Evolutionary conservation across 148 eudicot genomes (phyloP), one percentile per base, ranked within the genome.

Genomic region (Silene uniflora): DNA sequence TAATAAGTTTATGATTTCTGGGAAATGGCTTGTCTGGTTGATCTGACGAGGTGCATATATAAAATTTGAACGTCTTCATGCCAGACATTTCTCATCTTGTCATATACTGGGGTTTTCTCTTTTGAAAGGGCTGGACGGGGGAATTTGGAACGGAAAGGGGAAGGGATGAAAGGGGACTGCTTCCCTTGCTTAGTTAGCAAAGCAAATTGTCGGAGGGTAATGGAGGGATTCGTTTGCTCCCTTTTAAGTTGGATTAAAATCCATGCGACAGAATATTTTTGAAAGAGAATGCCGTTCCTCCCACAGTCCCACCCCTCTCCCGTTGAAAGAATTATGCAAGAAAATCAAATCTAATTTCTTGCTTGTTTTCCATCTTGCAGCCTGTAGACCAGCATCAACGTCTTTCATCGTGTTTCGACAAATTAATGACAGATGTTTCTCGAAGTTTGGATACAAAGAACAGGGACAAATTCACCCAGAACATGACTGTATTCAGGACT

Each of bases 401-500:
- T 54, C 97, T 89, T 82, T 83, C 88, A 21, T 62, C 77, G 18
- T 89, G 93, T 78, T 89, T 89, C 32, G 93, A 89, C 73, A 89
- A 88, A 77, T 75, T 89, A 73, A 89, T 91, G 93, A 79, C 87
- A 69, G 97, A 91, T 62, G 83, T 91, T 62, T 79, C 83, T 42
- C 88, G 91, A 77, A 81, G 89, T 81, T 80, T 91, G 77, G 97
- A 91, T 80, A 84, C 97, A 32, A 91, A 87, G 78, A 91, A 91
- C 87, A 81, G 97, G 75, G 97, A 91, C 80, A 89, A 88, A 81
- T 91, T 91, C 73, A 91, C 97, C 67, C 97, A 89, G 83, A 89
- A 91, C 83, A 76, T 89, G 44, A 88, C 91, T 2, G 75, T 78
- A 12, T 89, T 89, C 82, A 89, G 92, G 85, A 82, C 80, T 19